Evolutionary conservation across 768 basidiomycete species (phyloP).

Genomic region (Lactifluus piperatus): DNA sequence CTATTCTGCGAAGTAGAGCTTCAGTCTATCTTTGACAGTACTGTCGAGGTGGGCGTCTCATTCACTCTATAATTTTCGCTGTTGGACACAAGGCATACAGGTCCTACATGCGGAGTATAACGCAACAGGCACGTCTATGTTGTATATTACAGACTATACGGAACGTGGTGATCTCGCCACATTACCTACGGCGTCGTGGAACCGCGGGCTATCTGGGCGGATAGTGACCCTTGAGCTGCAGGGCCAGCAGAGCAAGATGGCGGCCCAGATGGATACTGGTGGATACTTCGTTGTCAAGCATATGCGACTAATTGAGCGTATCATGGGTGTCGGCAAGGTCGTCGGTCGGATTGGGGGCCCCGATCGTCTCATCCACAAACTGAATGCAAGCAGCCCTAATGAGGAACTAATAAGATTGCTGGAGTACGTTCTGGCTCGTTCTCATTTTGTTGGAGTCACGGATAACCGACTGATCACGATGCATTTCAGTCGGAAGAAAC

Average conservation of each 20-base stretch:
- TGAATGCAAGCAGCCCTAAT: constrained; percentile 12
- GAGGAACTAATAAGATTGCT: constrained; percentile 8
- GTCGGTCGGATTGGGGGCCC: constrained; percentile 16
- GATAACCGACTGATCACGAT: background rate
- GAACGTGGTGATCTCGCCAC: constrained; percentile 13
- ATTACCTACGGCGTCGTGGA: constrained; percentile 2
- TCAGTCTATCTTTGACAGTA: constrained; percentile 15
- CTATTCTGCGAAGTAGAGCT: constrained; percentile 11
- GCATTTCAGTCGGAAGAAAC: constrained; percentile 5
- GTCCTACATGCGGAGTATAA: constrained; percentile 15
- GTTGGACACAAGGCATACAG: background rate
- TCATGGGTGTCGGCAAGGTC: constrained; percentile 1
- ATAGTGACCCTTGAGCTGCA: constrained; percentile 16
- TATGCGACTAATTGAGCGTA: constrained; percentile 13
- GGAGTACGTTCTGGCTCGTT: background rate
- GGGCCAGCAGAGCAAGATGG: constrained; percentile 17
- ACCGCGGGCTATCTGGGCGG: background rate
- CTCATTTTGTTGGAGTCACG: background rate
- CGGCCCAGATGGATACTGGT: constrained; percentile 8
- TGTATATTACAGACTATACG: constrained; percentile 19
- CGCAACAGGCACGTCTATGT: background rate
- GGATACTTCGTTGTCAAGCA: constrained; percentile 17
- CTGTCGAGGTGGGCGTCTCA: constrained; percentile 15
- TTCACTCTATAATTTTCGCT: background rate
- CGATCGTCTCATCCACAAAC: constrained; percentile 17